Base-by-base conservation (phyloP, 495 filamentous ascomycete genomes). In the Trichoderma erinaceum region DNA sequence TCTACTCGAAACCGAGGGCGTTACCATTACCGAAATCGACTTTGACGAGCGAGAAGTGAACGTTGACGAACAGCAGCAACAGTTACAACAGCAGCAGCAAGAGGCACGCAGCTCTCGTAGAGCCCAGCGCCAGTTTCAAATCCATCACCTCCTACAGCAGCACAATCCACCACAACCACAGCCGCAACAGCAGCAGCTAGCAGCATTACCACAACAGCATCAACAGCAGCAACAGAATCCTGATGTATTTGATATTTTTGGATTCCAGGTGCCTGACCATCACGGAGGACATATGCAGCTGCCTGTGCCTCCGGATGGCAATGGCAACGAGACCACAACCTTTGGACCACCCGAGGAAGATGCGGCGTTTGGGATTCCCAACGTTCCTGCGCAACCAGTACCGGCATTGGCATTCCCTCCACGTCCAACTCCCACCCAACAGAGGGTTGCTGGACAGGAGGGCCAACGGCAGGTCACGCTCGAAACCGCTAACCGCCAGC, bases 381-480 rank as follows among this genome's bases (percentile, higher is more conserved):
- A 38, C 8, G 7, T 38, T 38, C 35, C 35, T 7, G 35, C 8
- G 35, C 4, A 7, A 10, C 35, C 35, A 7, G 5, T 5, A 10
- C 35, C 35, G 35, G 35, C 35, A 38, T 5, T 5, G 8, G 35
- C 35, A 29, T 29, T 29, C 29, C 29, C 29, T 50, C 66, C 78
- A 32, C 75, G 86, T 4, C 80, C 79, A 7, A 75, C 48, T 11
- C 48, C 21, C 8, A 16, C 5, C 48, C 48, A 52, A 11, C 48
- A 1, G 18, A 18, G 48, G 18, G 5, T n/a, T 2, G 15, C 61
- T 27, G 23, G 44, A 18, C 25, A 25, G 21, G 21, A 65, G 41
- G 5, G 16, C 4, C n/a, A 18, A 10, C 67, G 63, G 10, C 27
- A 41, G 23, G 0, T 21, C 29, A 7, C 13, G 44, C 27, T 74